Base-by-base conservation (phyloP, 352 stramenopile genomes). In the Albugo laibachii region DNA sequence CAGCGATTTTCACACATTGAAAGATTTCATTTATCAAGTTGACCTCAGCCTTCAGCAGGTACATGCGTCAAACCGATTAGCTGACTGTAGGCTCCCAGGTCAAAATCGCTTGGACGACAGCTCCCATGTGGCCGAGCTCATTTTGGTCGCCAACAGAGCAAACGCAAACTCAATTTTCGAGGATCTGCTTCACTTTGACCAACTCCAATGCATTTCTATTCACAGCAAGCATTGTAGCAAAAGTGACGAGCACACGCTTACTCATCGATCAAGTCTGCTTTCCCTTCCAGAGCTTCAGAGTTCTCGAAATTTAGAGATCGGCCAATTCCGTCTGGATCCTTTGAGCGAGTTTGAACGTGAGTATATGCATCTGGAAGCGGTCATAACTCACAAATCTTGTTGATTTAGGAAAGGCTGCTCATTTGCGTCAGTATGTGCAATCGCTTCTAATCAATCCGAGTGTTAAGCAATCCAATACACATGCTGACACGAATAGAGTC, bases 61-160 rank as follows among this genome's bases (percentile, higher is more conserved):
- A 20, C 70, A 72, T 24, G 41, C 83, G 36, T 69, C 72, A 3
- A 76, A 69, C 43, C 64, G 85, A 20, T 81, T 31, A 8, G 24
- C 24, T 3, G 24, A 31, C 72, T 2, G 70, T 66, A 13, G 50
- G 49, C 5, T 40, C 58, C n/a, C 57, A 65, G 6, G 69, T 64
- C 15, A 72, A 66, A 15, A 31, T 31, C 24, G 24, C 24, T 31
- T 31, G 8, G 24, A 31, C 24, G 24, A 31, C 24, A 31, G 24
- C 24, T 31, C 8, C 24, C 69, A 84, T 48, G 42, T 59, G 2
- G 70, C 75, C 1, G 63, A 70, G 51, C 45, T 84, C 12, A 46
- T 88, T 18, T 81, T 71, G 36, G 62, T 85, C 1, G 57, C 54
- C 15, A 88, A 80, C 45, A 65, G 69, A 37, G n/a, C 63, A 4